phyloP scores from a whole-genome alignment of 768 basidiomycete genomes.

The Chalciporus sphaerocephalus region DNA sequence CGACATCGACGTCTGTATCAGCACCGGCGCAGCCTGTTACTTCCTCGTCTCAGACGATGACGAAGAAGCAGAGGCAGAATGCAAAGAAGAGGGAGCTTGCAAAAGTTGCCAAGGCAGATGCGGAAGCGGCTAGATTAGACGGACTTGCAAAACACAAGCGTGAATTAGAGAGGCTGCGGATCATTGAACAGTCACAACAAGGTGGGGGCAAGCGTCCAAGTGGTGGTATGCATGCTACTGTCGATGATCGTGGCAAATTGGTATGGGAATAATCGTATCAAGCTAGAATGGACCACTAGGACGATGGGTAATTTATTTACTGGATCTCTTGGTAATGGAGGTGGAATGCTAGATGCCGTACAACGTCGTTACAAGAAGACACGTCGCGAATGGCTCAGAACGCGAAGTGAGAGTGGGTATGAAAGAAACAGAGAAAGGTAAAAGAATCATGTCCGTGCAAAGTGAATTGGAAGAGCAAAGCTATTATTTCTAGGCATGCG shows the following conservation, averaged over 20 bases:
- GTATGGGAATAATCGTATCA: conserved; percentile 45
- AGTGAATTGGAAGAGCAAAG: conserved; percentile 8
- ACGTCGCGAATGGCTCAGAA: conserved; percentile 6
- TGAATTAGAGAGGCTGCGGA: conserved; percentile 51
- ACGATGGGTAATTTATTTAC: conserved; percentile 22
- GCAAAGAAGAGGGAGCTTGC: conserved; percentile 51
- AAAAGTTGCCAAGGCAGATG: conserved; percentile 54
- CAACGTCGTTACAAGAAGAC: conserved; percentile 14
- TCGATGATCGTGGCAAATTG: conserved; percentile 53
- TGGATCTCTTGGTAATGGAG: conserved; percentile 12
- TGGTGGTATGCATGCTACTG: conserved; percentile 60
- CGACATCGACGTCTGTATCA: conserved; percentile 10
- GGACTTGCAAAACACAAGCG: conserved; percentile 55
- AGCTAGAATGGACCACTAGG: conserved; percentile 1
- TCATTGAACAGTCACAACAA: conserved; percentile 40
- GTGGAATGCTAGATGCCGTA: conserved; percentile 20
- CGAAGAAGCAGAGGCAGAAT: conserved; percentile 71
- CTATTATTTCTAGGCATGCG: conserved; percentile 4
- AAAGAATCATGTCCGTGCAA: conserved; percentile 20
- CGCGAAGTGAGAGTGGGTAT: conserved; percentile 10
- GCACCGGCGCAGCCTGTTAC: conserved; percentile 13
- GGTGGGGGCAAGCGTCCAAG: conserved; percentile 32
- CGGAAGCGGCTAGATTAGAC: conserved; percentile 48
- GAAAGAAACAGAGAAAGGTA: conserved; percentile 5
- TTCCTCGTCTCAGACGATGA: conserved; percentile 43